Percentiles rank a stretch among this genome's conserved stretches.
Conservation (phyloP, 148 eudicot species). For the Diospyros kaki region DNA sequence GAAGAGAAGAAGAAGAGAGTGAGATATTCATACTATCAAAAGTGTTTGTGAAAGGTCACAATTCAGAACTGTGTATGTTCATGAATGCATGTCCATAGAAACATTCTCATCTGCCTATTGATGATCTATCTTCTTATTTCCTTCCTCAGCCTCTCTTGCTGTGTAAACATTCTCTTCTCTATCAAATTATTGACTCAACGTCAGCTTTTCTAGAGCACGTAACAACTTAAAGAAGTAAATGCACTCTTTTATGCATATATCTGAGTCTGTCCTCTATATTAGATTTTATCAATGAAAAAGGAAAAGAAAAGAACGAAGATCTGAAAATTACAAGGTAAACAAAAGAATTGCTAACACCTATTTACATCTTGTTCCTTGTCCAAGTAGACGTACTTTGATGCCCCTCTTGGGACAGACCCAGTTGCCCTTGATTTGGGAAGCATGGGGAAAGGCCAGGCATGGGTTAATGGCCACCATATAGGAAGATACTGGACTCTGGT, state of each 20-base stretch:
- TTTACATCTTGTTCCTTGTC: conserved; percentile 3
- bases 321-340: not conserved
- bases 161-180: not conserved
- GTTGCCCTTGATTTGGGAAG: conserved; percentile 71
- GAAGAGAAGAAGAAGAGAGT: too few species aligned
- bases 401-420: conserved; percentile 69
- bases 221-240: not conserved
- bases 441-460: conserved; percentile 96
- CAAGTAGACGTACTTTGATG: conserved; percentile 66
- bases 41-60: not conserved
- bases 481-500: conserved; percentile 83
- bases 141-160: not conserved
- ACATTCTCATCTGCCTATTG: not conserved
- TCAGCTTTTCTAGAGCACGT: not conserved
- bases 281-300: not conserved
- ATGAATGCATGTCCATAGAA: not conserved
- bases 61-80: not conserved
- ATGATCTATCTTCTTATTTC: not conserved
- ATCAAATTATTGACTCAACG: not conserved
- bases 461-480: conserved; percentile 94
- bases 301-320: not conserved
- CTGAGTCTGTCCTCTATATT: not conserved
- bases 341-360: not conserved
- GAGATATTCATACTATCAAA: too few species aligned
- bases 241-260: not conserved